Evolutionary conservation across 1,284 basidiomycete genomes (phyloP), one percentile per base, ranked within the genome.

Genomic region (Malassezia caprae): DNA sequence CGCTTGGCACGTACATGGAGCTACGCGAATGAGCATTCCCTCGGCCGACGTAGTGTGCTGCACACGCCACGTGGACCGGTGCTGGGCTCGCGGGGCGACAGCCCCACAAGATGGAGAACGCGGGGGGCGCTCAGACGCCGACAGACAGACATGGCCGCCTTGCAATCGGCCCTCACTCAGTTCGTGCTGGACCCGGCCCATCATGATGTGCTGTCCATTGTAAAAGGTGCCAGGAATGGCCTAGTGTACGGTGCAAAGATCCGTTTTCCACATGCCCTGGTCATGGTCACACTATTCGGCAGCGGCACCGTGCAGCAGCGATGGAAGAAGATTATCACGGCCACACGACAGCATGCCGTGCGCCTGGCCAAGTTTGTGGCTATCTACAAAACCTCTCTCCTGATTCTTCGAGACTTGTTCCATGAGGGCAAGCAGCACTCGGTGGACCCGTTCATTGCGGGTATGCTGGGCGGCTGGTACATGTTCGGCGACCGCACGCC

Each of bases 161-260:
- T 68, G 5, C 53, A 62, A 27, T 50, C 53, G 49, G 51, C 55
- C 10, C 49, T 68, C 19, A 68, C 66, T 55, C 53, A 57, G 37
- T 41, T 77, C 41, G 64, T 76, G 40, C 51, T 65, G 30, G 65
- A 76, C 54, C 90, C 91, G 11, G 81, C 81, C 11, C 86, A 86
- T 71, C 91, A 94, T 75, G 90, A 94, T 72, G 82, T 87, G 62
- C 81, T 98, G 43, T 84, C 88, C 21, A 84, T 98, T 67, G 76
- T 96, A 71, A 98, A 98, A 27, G 77, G 93, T 66, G 43, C n/a
- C 10, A 82, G 93, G 28, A 96, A 96, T 77, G 93, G 93, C 10
- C 80, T 94, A 56, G 89, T 96, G 7, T 98, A 96, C 78, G 89
- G 88, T 46, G 85, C 86, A 69, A 96, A 96, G 80, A 88, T 96